Base-by-base conservation (phyloP, 202 grass and related monocot species). In the Hordeum pubiflorum region DNA sequence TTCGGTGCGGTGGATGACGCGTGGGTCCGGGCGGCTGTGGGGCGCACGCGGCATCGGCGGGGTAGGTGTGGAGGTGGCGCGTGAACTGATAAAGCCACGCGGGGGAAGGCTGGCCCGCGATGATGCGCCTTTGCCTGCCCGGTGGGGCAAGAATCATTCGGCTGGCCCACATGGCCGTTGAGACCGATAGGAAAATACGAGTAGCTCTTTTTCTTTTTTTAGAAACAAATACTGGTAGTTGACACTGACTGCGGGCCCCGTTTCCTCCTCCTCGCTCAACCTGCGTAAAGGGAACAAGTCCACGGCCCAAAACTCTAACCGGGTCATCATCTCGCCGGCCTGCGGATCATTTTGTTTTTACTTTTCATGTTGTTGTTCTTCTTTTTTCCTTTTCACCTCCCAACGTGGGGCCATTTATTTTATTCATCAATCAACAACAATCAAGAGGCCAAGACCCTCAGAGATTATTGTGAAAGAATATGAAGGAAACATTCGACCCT, bases 1-100 rank as follows among this genome's bases (percentile, higher is more conserved):
- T 23, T 13, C 13, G 7, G 10, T 43, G 22, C 39, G 1, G 2
- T 1, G 2, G 12, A 50, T 89, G 83, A 67, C 52, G 23, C 9
- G 5, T 24, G 40, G 83, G 87, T 0, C 79, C 72, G 11, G 0
- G 6, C 2, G 5, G 0, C 0, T 4, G 72, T 50, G 61, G 76
- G 38, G 15, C 37, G 2, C 0, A 0, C 0, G 0, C 34, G 57
- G 62, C 56, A 22, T 62, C 0, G 14, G 52, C 0, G 5, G 6
- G 8, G 59, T 31, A 7, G 3, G 22, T 17, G 6, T 0, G 4
- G 39, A 12, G 4, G 2, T 33, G 17, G 29, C 15, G 15, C 20
- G 9, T 9, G 41, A 71, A 71, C 4, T 7, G 4, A 4, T 24
- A 66, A 66, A 15, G 61, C 46, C 5, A 66, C 44, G 4, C 63